These are phyloP conservation scores for Rugonectria rugulosa DNA, from an alignment of 2,329 filamentous ascomycete species.

Conservation along the genomic window DNA sequence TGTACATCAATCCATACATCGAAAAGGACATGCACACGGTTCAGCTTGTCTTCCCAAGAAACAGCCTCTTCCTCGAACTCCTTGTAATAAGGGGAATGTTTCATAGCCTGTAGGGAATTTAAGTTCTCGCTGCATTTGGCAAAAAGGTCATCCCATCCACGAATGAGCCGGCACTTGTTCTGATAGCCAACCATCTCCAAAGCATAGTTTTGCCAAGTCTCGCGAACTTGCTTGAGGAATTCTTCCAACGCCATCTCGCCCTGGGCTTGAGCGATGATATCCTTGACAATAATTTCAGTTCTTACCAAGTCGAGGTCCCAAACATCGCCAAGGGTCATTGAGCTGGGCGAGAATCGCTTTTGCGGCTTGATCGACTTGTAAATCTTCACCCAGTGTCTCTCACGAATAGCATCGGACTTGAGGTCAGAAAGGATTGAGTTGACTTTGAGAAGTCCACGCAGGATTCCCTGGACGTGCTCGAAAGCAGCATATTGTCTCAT, in stretches of 20 bases:
- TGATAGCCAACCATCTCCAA: constrained; percentile 97
- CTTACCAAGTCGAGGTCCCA: constrained; percentile 95
- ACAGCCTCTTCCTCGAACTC: constrained; percentile 98
- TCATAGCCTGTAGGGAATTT: constrained; percentile 98
- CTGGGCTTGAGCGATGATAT: constrained; percentile 94
- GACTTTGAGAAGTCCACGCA: constrained; percentile 88
- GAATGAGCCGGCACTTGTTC: constrained; percentile 96
- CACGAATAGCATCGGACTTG: constrained; percentile 95
- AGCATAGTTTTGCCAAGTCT: constrained; percentile 95
- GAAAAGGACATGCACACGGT: constrained; percentile 95
- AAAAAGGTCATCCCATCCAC: constrained; percentile 97
- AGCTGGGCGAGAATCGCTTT: constrained; percentile 91
- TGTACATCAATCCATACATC: constrained; percentile 99
- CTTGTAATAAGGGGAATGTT: constrained; percentile 98
- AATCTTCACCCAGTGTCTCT: constrained; percentile 97
- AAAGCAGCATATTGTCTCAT: constrained; percentile 99
- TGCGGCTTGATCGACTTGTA: constrained; percentile 94
- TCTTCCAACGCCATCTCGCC: constrained; percentile 99
- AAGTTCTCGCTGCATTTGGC: constrained; percentile 98
- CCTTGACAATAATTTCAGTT: constrained; percentile 86
- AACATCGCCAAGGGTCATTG: constrained; percentile 96
- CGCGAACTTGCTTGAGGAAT: constrained; percentile 94
- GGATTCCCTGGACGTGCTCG: constrained; percentile 92
- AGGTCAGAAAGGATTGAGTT: constrained; percentile 88
- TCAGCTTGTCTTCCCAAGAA: constrained; percentile 97